Evolutionary conservation across 2,329 filamentous ascomycete genomes (phyloP), one percentile per base, ranked within the genome.

Genomic region (Bipolaris oryzae): DNA sequence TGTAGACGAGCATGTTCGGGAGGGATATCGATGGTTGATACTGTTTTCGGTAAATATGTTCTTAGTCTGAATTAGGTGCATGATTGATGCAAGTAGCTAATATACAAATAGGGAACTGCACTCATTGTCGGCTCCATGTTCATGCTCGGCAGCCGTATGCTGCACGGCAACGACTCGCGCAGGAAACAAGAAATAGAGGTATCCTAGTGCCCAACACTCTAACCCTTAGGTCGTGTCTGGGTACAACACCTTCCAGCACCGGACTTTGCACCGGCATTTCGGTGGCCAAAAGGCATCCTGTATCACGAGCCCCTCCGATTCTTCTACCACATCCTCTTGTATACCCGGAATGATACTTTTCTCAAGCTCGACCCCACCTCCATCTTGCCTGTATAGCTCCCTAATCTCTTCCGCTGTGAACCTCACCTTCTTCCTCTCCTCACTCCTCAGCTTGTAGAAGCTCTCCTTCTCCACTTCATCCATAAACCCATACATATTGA

Each of bases 1-100:
- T 10, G 62, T 52, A 1, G 54, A 64, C 13, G 46, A 64, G 1
- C 31, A 65, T 1, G 53, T 7, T 0, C 66, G 58, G 10, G 62
- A 68, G 2, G 70, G 64, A 2, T 73, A 72, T 42, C 43, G 44
- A 33, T 62, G 66, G 43, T 38, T 73, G 16, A 72, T 74, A 7
- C 6, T 65, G 2, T 72, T 71, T 28, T 64, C 69, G 3, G 70
- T 73, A 57, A 50, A 63, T 58, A 3, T 16, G 10, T 1, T 43
- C 15, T 10, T 11, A 13, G 3, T 10, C 3, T 3, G 16, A 10
- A 44, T 9, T 44, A 3, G 1, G 16, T 13, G 35, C 6, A 47
- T 3, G 2, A 13, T 15, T 2, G 3, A 38, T 23, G 9, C 3
- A 41, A 41, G 10, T n/a, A 7, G 37, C 44, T 47, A 15, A 54